Evolutionary conservation across 805 yeast genomes (phyloP).

Genomic region (Tetrapisispora nanseiensis): DNA sequence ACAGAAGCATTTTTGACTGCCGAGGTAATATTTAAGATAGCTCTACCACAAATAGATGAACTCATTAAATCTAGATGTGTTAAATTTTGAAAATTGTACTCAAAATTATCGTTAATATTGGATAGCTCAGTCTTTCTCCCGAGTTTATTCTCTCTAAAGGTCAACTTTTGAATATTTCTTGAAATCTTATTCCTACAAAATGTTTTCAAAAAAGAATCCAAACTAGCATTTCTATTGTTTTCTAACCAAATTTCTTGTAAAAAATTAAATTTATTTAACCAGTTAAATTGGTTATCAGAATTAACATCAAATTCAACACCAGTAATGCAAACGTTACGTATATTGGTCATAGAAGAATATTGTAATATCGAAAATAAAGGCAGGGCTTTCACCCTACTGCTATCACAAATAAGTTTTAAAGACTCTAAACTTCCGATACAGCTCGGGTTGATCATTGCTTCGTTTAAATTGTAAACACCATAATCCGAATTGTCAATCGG

Average conservation of each 20-base stretch:
- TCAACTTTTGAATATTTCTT: conserved; percentile 13
- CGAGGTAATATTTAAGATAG: conserved; percentile 12
- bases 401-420: conserved; percentile 18
- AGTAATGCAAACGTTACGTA: conserved; percentile 13
- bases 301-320: conserved; percentile 13
- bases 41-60: conserved; percentile 21
- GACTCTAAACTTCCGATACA: conserved; percentile 15
- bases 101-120: not conserved
- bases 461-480: not conserved
- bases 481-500: conserved; percentile 6
- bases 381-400: conserved; percentile 11
- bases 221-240: conserved; percentile 16
- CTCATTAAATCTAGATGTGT: conserved; percentile 23
- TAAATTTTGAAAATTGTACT: conserved; percentile 13
- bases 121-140: conserved; percentile 5
- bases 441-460: conserved; percentile 2
- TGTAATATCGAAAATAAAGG: conserved; percentile 11
- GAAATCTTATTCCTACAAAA: conserved; percentile 12
- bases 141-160: conserved; percentile 22
- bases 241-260: conserved; percentile 25
- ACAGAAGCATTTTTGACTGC: conserved; percentile 8
- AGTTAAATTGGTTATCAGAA: conserved; percentile 8
- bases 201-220: conserved; percentile 12
- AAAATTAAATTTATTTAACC: conserved; percentile 17
- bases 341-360: conserved; percentile 4